These are phyloP conservation scores for Colletotrichum phormii DNA, from an alignment of 2,329 filamentous ascomycete species.

Conservation along the genomic window DNA sequence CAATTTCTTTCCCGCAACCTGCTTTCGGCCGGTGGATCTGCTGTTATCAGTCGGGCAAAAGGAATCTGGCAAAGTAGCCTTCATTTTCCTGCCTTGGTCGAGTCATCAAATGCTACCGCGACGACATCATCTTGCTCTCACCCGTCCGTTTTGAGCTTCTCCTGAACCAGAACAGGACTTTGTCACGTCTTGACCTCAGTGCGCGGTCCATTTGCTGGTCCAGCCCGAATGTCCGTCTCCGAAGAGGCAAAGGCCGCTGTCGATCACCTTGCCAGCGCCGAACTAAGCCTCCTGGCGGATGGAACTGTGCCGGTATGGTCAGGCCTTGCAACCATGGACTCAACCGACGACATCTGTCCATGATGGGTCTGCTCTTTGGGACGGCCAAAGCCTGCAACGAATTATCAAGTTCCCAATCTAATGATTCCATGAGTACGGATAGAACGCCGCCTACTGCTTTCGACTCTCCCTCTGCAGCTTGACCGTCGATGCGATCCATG, in stretches of 20 bases:
- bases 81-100: constrained; percentile 7
- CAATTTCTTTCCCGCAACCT: constrained; percentile 8
- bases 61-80: background rate
- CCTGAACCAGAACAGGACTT: constrained; percentile 15
- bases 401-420: background rate
- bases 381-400: background rate
- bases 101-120: constrained; percentile 11
- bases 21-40: constrained; percentile 25
- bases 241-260: constrained; percentile 31
- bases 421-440: background rate
- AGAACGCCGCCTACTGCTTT: background rate
- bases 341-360: constrained; percentile 8
- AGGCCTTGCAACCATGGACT: constrained; percentile 7
- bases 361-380: background rate
- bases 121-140: constrained; percentile 28
- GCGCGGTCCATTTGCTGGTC: constrained; percentile 18
- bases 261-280: constrained; percentile 25
- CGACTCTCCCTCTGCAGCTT: background rate
- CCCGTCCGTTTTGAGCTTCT: background rate
- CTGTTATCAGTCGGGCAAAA: background rate
- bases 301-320: constrained; percentile 18
- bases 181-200: constrained; percentile 17
- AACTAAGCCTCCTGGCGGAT: constrained; percentile 24
- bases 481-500: background rate
- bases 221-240: constrained; percentile 12